These are phyloP conservation scores for Daldinia bambusicola DNA, from an alignment of 495 filamentous ascomycete genomes.

Conservation along the genomic window DNA sequence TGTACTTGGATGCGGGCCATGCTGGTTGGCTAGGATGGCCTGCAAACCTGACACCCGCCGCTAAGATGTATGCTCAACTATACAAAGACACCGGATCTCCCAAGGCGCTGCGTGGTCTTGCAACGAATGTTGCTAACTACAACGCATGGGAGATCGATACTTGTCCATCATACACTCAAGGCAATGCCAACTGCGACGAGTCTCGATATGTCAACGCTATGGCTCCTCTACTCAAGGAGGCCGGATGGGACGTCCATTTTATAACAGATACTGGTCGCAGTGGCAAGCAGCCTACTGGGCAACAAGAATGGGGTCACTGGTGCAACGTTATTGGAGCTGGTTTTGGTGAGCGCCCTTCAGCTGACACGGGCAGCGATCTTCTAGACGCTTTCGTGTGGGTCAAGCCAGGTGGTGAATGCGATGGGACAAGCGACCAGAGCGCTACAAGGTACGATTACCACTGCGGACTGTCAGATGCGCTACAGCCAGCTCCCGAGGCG, in stretches of 20 bases:
- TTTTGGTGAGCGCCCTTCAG: conserved; percentile 41
- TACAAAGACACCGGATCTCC: conserved; percentile 69
- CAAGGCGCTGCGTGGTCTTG: conserved; percentile 70
- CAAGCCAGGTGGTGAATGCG: conserved; percentile 80
- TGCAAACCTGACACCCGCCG: conserved; percentile 71
- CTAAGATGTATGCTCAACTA: conserved; percentile 67
- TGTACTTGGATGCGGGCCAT: conserved; percentile 78
- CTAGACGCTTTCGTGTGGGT: conserved; percentile 79
- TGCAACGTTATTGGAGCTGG: conserved; percentile 76
- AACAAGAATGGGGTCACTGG: conserved; percentile 78
- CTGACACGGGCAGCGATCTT: conserved; percentile 67
- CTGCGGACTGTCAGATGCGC: conserved; percentile 64
- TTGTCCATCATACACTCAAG: conserved; percentile 66
- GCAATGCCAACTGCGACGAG: conserved; percentile 67
- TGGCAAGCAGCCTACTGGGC: conserved; percentile 64
- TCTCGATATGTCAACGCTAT: conserved; percentile 72
- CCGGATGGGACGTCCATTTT: conserved; percentile 73
- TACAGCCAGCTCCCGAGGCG: conserved; percentile 71
- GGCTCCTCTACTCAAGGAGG: conserved; percentile 63
- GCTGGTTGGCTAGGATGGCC: conserved; percentile 82
- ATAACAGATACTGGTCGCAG: conserved; percentile 60
- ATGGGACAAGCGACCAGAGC: conserved; percentile 69
- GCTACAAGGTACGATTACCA: conserved; percentile 69
- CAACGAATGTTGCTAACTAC: conserved; percentile 82
- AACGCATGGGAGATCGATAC: conserved; percentile 66